Conservation (phyloP, 495 filamentous ascomycete species). For the Penicillium psychrofluorescens region DNA sequence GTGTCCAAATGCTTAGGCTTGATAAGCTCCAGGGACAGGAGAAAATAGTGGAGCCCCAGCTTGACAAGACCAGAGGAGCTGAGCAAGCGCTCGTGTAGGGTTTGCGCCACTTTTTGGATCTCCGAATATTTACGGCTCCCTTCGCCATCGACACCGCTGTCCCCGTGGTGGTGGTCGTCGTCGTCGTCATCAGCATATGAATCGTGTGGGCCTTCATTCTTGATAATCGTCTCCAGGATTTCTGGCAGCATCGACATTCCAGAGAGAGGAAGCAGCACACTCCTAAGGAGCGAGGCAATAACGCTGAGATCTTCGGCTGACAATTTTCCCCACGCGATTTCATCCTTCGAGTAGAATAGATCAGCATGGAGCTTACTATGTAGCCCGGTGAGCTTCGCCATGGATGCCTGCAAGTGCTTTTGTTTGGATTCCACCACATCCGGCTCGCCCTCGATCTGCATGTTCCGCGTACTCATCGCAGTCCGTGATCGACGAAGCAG, state of each 20-base stretch:
- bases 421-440: slow-evolving; percentile 18
- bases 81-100: slow-evolving; percentile 53
- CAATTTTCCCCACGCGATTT: slow-evolving; percentile 62
- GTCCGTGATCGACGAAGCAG: slow-evolving; percentile 18
- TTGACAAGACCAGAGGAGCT: slow-evolving; percentile 38
- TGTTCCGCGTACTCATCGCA: slow-evolving; percentile 11
- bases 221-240: slow-evolving; percentile 53
- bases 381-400: slow-evolving; percentile 46
- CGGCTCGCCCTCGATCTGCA: slow-evolving; percentile 25
- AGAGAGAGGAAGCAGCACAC: slow-evolving; percentile 54
- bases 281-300: slow-evolving; percentile 46
- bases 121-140: slow-evolving; percentile 18
- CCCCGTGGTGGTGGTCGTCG: too few relatives aligned
- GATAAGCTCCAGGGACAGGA: slow-evolving; percentile 19
- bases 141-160: slow-evolving; percentile 24
- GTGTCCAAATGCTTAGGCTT: slow-evolving; percentile 17
- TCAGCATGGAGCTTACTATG: slow-evolving; percentile 61
- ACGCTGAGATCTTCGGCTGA: slow-evolving; percentile 54
- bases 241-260: slow-evolving; percentile 66
- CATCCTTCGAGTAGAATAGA: slow-evolving; percentile 63
- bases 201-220: slow-evolving; percentile 15
- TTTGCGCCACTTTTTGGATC: slow-evolving; percentile 43
- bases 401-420: slow-evolving; percentile 39
- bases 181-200: background rate
- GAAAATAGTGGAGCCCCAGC: slow-evolving; percentile 18